Percentiles rank a stretch among this genome's conserved stretches.
Evolutionary conservation across 2,329 filamentous ascomycete genomes (phyloP).

Genomic region (Colletotrichum trifolii): DNA sequence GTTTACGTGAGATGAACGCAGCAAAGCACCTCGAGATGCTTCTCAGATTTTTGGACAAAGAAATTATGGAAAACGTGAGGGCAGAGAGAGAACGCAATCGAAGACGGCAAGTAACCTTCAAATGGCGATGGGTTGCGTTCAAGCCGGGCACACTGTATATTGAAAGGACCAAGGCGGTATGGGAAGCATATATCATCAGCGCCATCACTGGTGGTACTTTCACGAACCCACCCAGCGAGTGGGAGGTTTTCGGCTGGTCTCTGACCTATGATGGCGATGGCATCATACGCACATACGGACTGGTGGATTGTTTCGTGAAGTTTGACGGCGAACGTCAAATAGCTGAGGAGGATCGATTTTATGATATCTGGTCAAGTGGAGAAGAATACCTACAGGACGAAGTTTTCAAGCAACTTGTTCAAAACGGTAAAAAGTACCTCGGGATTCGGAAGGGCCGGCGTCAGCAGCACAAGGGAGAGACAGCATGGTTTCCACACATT

Average conservation of each 20-base stretch:
- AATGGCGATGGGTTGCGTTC: constrained; percentile 36
- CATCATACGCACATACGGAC: no score
- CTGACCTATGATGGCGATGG: no score
- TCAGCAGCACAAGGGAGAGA: constrained; percentile 16
- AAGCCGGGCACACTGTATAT: constrained; percentile 33
- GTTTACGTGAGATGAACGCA: constrained; percentile 33
- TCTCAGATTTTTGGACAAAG: constrained; percentile 39
- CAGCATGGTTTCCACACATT: constrained; percentile 33
- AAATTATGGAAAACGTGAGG: constrained; percentile 39
- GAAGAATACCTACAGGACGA: background rate
- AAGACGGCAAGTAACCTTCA: constrained; percentile 37
- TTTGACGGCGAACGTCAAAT: no score
- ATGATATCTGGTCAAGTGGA: background rate
- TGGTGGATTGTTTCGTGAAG: no score
- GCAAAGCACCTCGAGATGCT: constrained; percentile 36
- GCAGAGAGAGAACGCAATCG: constrained; percentile 38
- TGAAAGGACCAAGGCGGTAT: background rate
- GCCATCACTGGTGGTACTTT: constrained; percentile 1
- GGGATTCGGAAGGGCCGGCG: background rate
- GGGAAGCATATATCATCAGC: background rate
- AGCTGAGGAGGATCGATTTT: no score
- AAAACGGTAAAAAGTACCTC: constrained; percentile 1
- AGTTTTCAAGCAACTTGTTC: background rate
- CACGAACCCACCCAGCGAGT: background rate
- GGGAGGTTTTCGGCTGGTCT: no score